These are phyloP conservation scores for Cinchona pubescens DNA, from an alignment of 257 asterid species.

Conservation along the genomic window DNA sequence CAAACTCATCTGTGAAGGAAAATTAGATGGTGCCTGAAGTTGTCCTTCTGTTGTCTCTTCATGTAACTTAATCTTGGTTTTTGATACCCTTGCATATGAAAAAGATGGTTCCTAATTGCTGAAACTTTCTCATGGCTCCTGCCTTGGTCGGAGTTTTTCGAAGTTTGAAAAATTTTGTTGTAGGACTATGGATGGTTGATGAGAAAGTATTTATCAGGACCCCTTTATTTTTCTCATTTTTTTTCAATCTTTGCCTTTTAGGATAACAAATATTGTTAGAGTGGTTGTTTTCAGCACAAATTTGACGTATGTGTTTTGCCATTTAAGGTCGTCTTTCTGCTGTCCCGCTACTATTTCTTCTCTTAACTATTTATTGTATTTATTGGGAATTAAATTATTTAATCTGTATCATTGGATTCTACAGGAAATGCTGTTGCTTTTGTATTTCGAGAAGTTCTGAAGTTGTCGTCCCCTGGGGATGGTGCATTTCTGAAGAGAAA, in stretches of 20 bases:
- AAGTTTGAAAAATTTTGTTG: neutral
- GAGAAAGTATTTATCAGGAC: neutral
- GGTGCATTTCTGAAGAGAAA: constrained; percentile 67
- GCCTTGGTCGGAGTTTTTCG: neutral
- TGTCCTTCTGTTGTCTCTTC: neutral
- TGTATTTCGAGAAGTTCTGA: constrained; percentile 81
- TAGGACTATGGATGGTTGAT: neutral
- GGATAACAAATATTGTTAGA: neutral
- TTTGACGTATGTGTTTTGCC: neutral
- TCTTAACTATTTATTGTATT: neutral
- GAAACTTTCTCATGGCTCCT: neutral
- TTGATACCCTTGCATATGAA: neutral
- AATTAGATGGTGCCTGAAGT: neutral
- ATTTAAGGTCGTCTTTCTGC: neutral
- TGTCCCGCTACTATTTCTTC: neutral
- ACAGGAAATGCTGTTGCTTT: constrained; percentile 82
- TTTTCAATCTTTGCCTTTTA: neutral
- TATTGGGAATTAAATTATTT: neutral
- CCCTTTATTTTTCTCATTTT: neutral
- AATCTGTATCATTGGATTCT: constrained; percentile 21
- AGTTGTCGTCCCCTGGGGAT: constrained; percentile 35
- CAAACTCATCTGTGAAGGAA: neutral
- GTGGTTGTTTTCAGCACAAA: neutral
- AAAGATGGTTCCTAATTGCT: neutral
- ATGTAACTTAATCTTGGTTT: neutral